These are phyloP conservation scores for Calonectria honghensis DNA, from an alignment of 2,329 filamentous ascomycete genomes.

Conservation along the genomic window DNA sequence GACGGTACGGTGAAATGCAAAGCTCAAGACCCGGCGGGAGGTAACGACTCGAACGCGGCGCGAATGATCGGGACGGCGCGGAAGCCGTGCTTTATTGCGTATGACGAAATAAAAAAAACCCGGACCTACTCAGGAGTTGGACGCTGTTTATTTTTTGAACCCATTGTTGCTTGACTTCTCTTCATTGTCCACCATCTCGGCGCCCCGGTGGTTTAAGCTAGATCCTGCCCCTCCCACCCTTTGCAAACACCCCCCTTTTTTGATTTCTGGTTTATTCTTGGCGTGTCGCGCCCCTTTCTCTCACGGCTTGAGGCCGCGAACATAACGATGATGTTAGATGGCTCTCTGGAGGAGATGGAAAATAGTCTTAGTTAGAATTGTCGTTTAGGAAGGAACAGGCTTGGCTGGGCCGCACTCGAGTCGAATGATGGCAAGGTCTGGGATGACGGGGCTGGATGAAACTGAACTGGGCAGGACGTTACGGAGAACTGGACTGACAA, in stretches of 20 bases:
- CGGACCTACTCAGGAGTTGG: slow-evolving; percentile 51
- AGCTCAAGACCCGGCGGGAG: slow-evolving; percentile 62
- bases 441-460: slow-evolving; percentile 44
- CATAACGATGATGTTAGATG: slow-evolving; percentile 42
- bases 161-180: slow-evolving; percentile 34
- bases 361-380: slow-evolving; percentile 43
- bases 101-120: slow-evolving; percentile 52
- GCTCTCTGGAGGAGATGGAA: slow-evolving; percentile 35
- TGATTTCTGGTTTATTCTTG: slow-evolving; percentile 42
- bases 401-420: slow-evolving; percentile 25
- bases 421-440: slow-evolving; percentile 29
- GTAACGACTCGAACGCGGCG: slow-evolving; percentile 45
- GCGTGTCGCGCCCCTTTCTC: slow-evolving; percentile 41
- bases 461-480: slow-evolving; percentile 32
- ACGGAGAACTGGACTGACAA: slow-evolving; percentile 35
- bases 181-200: slow-evolving; percentile 33
- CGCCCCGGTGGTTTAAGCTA: slow-evolving; percentile 28
- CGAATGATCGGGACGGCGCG: slow-evolving; percentile 43
- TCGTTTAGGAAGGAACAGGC: slow-evolving; percentile 27
- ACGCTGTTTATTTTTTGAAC: slow-evolving; percentile 48
- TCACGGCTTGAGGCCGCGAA: slow-evolving; percentile 38
- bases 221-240: slow-evolving; percentile 38
- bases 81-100: slow-evolving; percentile 46
- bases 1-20: slow-evolving; percentile 96
- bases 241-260: slow-evolving; percentile 40